Percentiles rank a stretch among this genome's conserved stretches.
Conservation (phyloP, 495 filamentous ascomycete species). For the Daldinia grandis region DNA sequence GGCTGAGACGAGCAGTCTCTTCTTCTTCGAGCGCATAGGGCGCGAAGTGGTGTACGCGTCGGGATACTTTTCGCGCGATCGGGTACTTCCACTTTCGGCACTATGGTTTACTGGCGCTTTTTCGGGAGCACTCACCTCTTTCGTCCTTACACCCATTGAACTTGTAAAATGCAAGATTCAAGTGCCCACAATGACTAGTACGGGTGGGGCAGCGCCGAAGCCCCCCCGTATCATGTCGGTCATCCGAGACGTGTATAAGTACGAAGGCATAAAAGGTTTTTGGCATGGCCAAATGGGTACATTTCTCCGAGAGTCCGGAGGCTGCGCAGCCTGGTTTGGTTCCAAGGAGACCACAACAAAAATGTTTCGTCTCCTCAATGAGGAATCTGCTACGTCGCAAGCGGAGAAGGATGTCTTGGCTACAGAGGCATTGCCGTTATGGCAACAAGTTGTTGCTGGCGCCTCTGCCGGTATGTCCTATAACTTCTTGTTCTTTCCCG, state of each 20-base stretch:
- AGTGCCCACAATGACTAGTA: slow-evolving; percentile 59
- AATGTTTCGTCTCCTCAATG: slow-evolving; percentile 63
- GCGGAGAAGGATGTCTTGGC: slow-evolving; percentile 44
- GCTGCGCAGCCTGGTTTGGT: slow-evolving; percentile 95
- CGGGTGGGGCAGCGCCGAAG: slow-evolving; percentile 37
- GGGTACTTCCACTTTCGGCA: slow-evolving; percentile 71
- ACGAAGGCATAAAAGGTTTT: slow-evolving; percentile 84
- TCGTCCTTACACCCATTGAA: slow-evolving; percentile 94
- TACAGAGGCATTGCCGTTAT: slow-evolving; percentile 64
- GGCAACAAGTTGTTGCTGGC: slow-evolving; percentile 86
- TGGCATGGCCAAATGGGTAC: slow-evolving; percentile 96
- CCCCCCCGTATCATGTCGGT: slow-evolving; percentile 58
- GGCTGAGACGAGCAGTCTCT: slow-evolving; percentile 90
- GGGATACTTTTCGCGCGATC: slow-evolving; percentile 60
- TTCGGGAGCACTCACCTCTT: slow-evolving; percentile 87
- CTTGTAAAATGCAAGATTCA: slow-evolving; percentile 99
- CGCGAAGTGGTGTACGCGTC: slow-evolving; percentile 65
- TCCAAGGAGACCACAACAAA: slow-evolving; percentile 81
- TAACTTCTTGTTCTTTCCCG: slow-evolving; percentile 96
- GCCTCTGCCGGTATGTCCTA: slow-evolving; percentile 92
- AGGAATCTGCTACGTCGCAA: slow-evolving; percentile 42
- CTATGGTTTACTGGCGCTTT: slow-evolving; percentile 80
- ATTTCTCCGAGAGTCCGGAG: slow-evolving; percentile 91
- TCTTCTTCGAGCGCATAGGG: slow-evolving; percentile 83
- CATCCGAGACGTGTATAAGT: slow-evolving; percentile 78